Base-by-base conservation (phyloP, 163 green algal species). In the Chlamydomonas reinhardtii region DNA sequence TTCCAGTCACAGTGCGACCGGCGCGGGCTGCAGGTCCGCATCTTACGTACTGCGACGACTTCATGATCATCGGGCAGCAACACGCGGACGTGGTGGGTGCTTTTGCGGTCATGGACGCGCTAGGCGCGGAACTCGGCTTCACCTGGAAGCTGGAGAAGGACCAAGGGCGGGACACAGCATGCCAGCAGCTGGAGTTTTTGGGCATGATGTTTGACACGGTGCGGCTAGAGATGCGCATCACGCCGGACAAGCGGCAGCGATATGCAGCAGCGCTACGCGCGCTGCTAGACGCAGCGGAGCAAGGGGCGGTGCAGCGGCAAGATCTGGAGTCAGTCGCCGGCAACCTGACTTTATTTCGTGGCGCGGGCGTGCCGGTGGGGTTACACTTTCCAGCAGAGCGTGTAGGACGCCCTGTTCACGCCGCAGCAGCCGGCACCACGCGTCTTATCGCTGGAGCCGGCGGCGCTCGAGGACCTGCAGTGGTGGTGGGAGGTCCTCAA, bases 351-450 rank as follows among this genome's bases (percentile, higher is more conserved):
- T n/a, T n/a, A n/a, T 2, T 82, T 82, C 34, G 3, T 82, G 4
- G 56, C 56, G 0, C 74, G 74, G 8, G 74, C 74, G 9, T 82
- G 74, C 74, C 74, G 56, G 1, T 82, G 74, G 74, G 74, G 74
- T 34, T 39, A 29, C 56, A 8, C 31, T 2, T 82, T 82, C 74
- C 59, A 73, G 20, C 74, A 82, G 27, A 20, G 20, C 4, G 8
- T 82, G 20, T 72, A 62, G 22, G 74, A 82, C 59, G 65, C 6
- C 74, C 32, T 82, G 15, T 68, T 56, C 52, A 3, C 43, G n/a
- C n/a, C n/a, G n/a, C n/a, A n/a, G n/a, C n/a, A n/a, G n/a, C n/a
- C n/a, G n/a, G n/a, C n/a, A n/a, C n/a, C n/a, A n/a, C n/a, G n/a
- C n/a, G n/a, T n/a, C n/a, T n/a, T n/a, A n/a, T n/a, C n/a, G n/a